A percentile compares a stretch with the other conserved stretches of the same genome.
Evolutionary conservation across 2,329 filamentous ascomycete species (phyloP).

Genomic region (Fusarium chlamydosporum): DNA sequence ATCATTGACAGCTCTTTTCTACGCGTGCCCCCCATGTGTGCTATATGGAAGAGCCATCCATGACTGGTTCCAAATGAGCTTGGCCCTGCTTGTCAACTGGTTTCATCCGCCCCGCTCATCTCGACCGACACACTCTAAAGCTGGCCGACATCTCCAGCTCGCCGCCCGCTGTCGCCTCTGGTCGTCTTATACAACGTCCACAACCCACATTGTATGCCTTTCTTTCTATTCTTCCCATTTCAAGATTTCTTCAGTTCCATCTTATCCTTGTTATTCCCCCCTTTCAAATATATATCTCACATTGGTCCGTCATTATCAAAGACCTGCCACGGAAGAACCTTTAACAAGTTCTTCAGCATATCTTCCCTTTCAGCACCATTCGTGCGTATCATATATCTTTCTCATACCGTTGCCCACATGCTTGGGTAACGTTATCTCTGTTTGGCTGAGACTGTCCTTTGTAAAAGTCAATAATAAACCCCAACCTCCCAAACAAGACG

Average conservation of each 20-base stretch:
- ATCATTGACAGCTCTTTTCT: slow-evolving; percentile 54
- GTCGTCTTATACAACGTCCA: slow-evolving; percentile 47
- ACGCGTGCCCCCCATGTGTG: slow-evolving; percentile 48
- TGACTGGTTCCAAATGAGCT: slow-evolving; percentile 63
- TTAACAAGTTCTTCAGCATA: slow-evolving; percentile 7
- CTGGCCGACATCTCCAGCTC: slow-evolving; percentile 65
- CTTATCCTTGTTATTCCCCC: neutral
- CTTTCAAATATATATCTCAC: slow-evolving; percentile 1
- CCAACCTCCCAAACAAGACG: slow-evolving; percentile 30
- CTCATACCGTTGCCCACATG: slow-evolving; percentile 1
- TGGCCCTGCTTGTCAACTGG: slow-evolving; percentile 59
- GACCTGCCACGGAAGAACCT: neutral
- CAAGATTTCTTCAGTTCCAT: slow-evolving; percentile 8
- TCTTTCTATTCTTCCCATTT: slow-evolving; percentile 38
- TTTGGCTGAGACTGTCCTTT: slow-evolving; percentile 22
- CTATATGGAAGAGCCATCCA: slow-evolving; percentile 53
- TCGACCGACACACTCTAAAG: slow-evolving; percentile 58
- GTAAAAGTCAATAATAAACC: slow-evolving; percentile 40
- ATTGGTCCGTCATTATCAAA: slow-evolving; percentile 3
- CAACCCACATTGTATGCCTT: slow-evolving; percentile 45
- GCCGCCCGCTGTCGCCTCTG: slow-evolving; percentile 36
- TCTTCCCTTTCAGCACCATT: neutral
- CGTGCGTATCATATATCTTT: neutral
- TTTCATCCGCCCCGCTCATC: slow-evolving; percentile 60
- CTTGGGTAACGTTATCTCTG: slow-evolving; percentile 4